These are phyloP conservation scores for Cercospora nicotianae DNA, from an alignment of 2,329 filamentous ascomycete genomes.

Conservation along the genomic window DNA sequence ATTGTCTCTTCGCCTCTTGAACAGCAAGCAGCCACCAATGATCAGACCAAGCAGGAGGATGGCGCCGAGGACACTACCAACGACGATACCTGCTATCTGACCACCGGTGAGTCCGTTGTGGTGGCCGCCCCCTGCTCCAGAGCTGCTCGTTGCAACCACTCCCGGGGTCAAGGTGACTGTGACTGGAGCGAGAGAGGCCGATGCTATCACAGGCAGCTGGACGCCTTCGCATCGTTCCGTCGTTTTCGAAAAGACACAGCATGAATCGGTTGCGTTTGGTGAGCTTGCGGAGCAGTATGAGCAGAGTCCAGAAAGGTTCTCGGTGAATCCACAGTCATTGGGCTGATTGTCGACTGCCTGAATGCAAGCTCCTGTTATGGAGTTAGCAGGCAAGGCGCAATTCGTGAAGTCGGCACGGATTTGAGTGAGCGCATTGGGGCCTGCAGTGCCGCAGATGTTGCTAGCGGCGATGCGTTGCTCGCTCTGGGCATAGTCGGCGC, in stretches of 20 bases:
- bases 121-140: constrained; percentile 51
- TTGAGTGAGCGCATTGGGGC: constrained; percentile 66
- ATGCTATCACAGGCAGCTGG: constrained; percentile 65
- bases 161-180: constrained; percentile 63
- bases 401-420: constrained; percentile 91
- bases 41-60: constrained; percentile 68
- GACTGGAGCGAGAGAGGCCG: constrained; percentile 60
- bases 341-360: constrained; percentile 76
- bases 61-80: constrained; percentile 73
- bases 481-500: constrained; percentile 82
- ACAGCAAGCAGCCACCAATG: constrained; percentile 56
- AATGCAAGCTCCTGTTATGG: constrained; percentile 75
- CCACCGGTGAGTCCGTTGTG: constrained; percentile 72
- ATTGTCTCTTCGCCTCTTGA: constrained; percentile 56
- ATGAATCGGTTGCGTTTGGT: constrained; percentile 90
- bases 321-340: constrained; percentile 79
- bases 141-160: constrained; percentile 29
- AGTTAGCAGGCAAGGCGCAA: constrained; percentile 78
- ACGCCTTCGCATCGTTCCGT: constrained; percentile 72
- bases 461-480: constrained; percentile 83
- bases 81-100: constrained; percentile 83
- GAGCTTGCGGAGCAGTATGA: constrained; percentile 81
- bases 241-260: constrained; percentile 82
- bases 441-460: constrained; percentile 68
- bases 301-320: constrained; percentile 73